Evolutionary conservation across 1,284 basidiomycete genomes (phyloP), one percentile per base, ranked within the genome.

Genomic region (Sphaerobolus stellatus): DNA sequence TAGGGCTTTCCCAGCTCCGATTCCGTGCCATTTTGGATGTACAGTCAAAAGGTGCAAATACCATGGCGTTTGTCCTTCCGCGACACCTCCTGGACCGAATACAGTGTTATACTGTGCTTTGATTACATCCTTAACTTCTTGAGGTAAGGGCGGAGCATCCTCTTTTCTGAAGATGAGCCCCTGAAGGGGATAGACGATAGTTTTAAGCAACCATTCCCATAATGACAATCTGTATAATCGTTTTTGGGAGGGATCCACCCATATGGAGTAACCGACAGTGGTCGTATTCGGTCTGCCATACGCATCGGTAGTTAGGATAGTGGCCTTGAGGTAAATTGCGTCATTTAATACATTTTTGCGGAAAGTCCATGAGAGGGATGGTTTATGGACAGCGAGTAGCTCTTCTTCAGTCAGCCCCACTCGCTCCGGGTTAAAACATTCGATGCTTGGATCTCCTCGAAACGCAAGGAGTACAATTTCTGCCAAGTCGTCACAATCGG

Each of bases 181-280:
- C 8, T 50, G 25, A 22, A 54, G 31, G 7, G 44, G 52, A 14
- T 47, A 54, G 16, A 48, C 24, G 16, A 54, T 28, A 14, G 31
- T 44, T 9, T 44, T 36, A 20, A 41, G 41, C n/a, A 54, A 43
- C 52, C 52, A 54, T 27, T 54, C 52, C 52, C 52, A 48, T 4
- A 48, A 18, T 16, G 45, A 48, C 11, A 44, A 46, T 30, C 25
- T 41, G n/a, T n/a, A n/a, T n/a, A n/a, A n/a, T 18, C 41, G 41
- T 4, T 20, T 20, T 24, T 27, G 22, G 41, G 22, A 20, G 28
- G 41, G 41, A 18, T 11, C 4, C 11, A 43, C 11, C 41, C 41
- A 43, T 8, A 11, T 14, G 20, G 41, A 20, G 16, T 43, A 43
- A 6, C 41, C 41, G 22, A 43, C 20, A 27, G 28, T 43, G 3